phyloP scores from a whole-genome alignment of 345 rosid genomes.

The Zanthoxylum bungeanum region DNA sequence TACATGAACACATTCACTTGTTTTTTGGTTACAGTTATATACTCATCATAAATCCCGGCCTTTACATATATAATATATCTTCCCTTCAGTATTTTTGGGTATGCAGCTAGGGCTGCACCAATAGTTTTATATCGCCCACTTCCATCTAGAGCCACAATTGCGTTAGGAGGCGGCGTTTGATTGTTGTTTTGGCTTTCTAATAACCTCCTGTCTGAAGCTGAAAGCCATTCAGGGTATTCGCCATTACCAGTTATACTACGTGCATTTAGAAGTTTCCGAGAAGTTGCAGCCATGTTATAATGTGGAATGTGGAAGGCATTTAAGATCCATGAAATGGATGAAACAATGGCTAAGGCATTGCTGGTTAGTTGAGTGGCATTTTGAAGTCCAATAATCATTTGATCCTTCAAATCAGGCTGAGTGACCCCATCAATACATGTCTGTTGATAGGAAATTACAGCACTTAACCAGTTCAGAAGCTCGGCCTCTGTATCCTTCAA shows the following conservation, averaged over 20 bases:
- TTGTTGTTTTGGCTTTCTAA: slow-evolving; percentile 20
- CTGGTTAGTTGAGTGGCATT: slow-evolving; percentile 41
- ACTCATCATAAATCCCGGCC: slow-evolving; percentile 58
- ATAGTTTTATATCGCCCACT: slow-evolving; percentile 43
- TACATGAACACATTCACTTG: slow-evolving; percentile 56
- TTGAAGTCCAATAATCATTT: slow-evolving; percentile 17
- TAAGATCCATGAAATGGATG: slow-evolving; percentile 23
- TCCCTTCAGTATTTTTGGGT: slow-evolving; percentile 31
- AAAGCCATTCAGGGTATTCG: slow-evolving; percentile 37
- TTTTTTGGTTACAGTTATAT: slow-evolving; percentile 37
- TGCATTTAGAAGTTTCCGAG: slow-evolving; percentile 17
- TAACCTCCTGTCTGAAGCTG: slow-evolving; percentile 33
- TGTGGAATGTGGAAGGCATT: slow-evolving; percentile 25
- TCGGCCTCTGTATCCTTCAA: slow-evolving; percentile 25
- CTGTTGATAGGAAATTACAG: slow-evolving; percentile 40
- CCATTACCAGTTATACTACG: neutral
- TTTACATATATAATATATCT: slow-evolving; percentile 60
- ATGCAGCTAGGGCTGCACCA: slow-evolving; percentile 36
- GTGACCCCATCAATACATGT: slow-evolving; percentile 37
- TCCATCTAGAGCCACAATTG: slow-evolving; percentile 50
- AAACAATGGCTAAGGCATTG: slow-evolving; percentile 45
- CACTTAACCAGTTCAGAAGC: slow-evolving; percentile 44
- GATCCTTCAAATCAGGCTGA: slow-evolving; percentile 17
- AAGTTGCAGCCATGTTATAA: neutral
- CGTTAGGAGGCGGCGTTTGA: slow-evolving; percentile 27